phyloP scores from a whole-genome alignment of 1,284 basidiomycete genomes.

The Irpex lacteus region DNA sequence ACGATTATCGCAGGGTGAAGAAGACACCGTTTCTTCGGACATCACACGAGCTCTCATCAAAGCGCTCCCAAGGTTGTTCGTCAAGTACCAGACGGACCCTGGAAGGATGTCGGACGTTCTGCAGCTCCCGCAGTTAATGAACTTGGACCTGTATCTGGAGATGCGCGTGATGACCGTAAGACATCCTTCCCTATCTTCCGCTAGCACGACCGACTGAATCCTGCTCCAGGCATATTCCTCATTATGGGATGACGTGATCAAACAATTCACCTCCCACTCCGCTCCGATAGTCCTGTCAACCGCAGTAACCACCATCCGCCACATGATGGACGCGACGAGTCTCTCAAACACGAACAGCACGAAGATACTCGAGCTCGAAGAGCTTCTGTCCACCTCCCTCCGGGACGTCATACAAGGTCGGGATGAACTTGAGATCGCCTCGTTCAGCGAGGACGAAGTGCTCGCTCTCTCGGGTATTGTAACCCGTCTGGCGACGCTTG shows the following conservation, averaged over 20 bases:
- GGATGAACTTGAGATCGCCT: slow-evolving; percentile 80
- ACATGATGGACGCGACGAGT: slow-evolving; percentile 69
- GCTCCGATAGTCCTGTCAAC: slow-evolving; percentile 75
- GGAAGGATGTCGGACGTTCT: slow-evolving; percentile 82
- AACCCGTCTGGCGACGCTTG: slow-evolving; percentile 69
- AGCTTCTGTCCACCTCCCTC: slow-evolving; percentile 76
- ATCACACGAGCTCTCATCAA: slow-evolving; percentile 88
- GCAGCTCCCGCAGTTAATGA: slow-evolving; percentile 81
- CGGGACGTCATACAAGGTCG: slow-evolving; percentile 77
- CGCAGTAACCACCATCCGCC: slow-evolving; percentile 74
- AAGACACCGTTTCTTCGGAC: slow-evolving; percentile 64
- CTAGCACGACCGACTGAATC: slow-evolving; percentile 10
- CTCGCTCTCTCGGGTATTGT: slow-evolving; percentile 71
- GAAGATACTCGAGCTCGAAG: slow-evolving; percentile 87
- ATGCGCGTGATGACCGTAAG: slow-evolving; percentile 85
- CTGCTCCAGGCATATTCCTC: slow-evolving; percentile 72
- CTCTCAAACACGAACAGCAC: slow-evolving; percentile 80
- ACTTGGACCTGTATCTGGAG: slow-evolving; percentile 89
- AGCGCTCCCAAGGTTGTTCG: slow-evolving; percentile 82
- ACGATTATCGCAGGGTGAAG: slow-evolving; percentile 60
- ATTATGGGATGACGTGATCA: slow-evolving; percentile 93
- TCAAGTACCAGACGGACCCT: slow-evolving; percentile 91
- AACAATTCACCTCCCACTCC: slow-evolving; percentile 89
- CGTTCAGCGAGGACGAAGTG: slow-evolving; percentile 85
- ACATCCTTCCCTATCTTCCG: slow-evolving; percentile 15